Evolutionary conservation across 441 rosid species (phyloP).

Genomic region (Codiaeum variegatum): DNA sequence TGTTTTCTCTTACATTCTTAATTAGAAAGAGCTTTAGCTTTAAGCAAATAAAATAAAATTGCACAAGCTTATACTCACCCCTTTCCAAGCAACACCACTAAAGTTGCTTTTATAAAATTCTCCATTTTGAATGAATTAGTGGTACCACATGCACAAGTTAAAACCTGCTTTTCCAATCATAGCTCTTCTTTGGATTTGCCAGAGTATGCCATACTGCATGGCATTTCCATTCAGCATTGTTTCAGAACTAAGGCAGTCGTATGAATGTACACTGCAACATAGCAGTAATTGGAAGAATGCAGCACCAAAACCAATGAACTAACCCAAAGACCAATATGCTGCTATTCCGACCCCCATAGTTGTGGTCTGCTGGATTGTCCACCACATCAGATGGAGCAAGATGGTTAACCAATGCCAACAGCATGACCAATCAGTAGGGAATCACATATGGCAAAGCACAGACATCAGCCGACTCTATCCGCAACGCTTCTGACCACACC

Average conservation of each 20-base stretch:
- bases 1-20: constrained; percentile 34
- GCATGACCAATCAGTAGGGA: constrained; percentile 36
- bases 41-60: constrained; percentile 25
- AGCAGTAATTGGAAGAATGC: constrained; percentile 14
- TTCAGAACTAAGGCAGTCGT: constrained; percentile 3
- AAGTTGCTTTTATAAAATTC: constrained; percentile 12
- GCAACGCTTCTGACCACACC: constrained; percentile 52
- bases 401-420: constrained; percentile 12
- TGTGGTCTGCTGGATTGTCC: constrained; percentile 8
- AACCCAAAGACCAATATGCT: constrained; percentile 19
- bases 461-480: constrained; percentile 42
- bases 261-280: constrained; percentile 13
- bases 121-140: constrained; percentile 29
- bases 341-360: constrained; percentile 12
- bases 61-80: constrained; percentile 27
- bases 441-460: constrained; percentile 54
- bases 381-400: constrained; percentile 1
- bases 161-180: constrained; percentile 9
- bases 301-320: constrained; percentile 13
- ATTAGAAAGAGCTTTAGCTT: constrained; percentile 28
- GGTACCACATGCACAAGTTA: constrained; percentile 4
- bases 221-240: constrained; percentile 1
- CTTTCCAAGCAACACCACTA: constrained; percentile 21
- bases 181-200: neutral
- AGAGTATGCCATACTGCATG: neutral